Evolutionary conservation across 805 yeast species (phyloP).

Genomic region (Blastobotrys attinorum): DNA sequence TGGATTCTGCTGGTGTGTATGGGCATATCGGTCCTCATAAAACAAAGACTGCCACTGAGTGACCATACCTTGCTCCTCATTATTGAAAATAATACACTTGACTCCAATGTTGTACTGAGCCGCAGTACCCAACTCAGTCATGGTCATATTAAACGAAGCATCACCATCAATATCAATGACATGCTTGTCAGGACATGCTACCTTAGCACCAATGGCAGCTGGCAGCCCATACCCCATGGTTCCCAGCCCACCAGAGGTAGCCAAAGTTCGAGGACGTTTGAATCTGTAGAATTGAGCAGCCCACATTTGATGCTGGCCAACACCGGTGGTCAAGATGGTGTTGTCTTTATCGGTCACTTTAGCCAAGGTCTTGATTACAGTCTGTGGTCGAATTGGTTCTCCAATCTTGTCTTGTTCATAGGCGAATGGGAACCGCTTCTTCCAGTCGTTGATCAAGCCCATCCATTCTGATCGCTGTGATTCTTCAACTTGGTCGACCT

Average conservation of each 20-base stretch:
- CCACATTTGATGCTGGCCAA: conserved; percentile 99
- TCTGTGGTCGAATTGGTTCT: conserved; percentile 77
- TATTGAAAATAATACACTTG: conserved; percentile 81
- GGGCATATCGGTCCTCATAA: conserved; percentile 96
- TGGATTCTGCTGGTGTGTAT: conserved; percentile 94
- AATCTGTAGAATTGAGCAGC: conserved; percentile 97
- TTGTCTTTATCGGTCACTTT: conserved; percentile 63
- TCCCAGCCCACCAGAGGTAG: conserved; percentile 98
- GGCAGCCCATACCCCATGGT: conserved; percentile 99
- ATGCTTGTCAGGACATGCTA: conserved; percentile 87
- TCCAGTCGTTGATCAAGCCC: conserved; percentile 68
- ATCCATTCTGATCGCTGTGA: conserved; percentile 73
- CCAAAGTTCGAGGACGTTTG: conserved; percentile 85
- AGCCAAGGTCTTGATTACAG: conserved; percentile 72
- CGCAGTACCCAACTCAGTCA: conserved; percentile 87
- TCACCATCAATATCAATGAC: conserved; percentile 98
- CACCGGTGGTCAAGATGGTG: conserved; percentile 92
- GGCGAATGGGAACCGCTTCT: conserved; percentile 73
- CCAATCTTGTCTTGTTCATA: conserved; percentile 60
- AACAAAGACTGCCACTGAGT: conserved; percentile 98
- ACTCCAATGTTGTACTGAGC: conserved; percentile 90
- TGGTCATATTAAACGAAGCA: conserved; percentile 98
- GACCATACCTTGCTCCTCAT: conserved; percentile 99
- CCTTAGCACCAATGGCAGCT: conserved; percentile 97
- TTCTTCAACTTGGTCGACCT: conserved; percentile 47